phyloP scores from a whole-genome alignment of 768 basidiomycete species.

The Serendipita indica region DNA sequence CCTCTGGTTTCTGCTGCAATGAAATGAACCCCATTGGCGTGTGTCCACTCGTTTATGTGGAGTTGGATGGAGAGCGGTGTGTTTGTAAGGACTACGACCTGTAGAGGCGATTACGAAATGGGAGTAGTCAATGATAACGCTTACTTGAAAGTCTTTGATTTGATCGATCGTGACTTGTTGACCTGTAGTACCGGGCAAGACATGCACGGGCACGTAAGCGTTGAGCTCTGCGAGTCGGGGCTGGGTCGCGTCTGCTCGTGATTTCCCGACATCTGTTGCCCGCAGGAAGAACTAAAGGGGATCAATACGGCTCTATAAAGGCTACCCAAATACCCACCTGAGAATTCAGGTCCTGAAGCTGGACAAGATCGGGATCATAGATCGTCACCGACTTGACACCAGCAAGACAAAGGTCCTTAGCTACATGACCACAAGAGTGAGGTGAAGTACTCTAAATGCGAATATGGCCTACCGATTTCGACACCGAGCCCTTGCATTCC shows the following conservation, averaged over 20 bases:
- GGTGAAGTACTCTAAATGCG: constrained; percentile 12
- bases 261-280: constrained; percentile 69
- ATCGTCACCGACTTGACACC: constrained; percentile 96
- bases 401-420: constrained; percentile 88
- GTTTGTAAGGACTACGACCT: constrained; percentile 86
- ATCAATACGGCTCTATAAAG: neutral
- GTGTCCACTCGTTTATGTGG: constrained; percentile 93
- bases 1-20: constrained; percentile 84
- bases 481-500: constrained; percentile 86
- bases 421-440: constrained; percentile 26
- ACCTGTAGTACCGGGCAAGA: constrained; percentile 64
- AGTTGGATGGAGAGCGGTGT: constrained; percentile 66
- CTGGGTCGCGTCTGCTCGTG: constrained; percentile 70
- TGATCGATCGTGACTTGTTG: constrained; percentile 66
- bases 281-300: constrained; percentile 78
- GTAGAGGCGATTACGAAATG: constrained; percentile 8
- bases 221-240: constrained; percentile 91
- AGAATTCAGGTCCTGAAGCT: constrained; percentile 79
- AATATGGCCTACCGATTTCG: constrained; percentile 60
- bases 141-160: constrained; percentile 77
- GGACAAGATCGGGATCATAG: constrained; percentile 81
- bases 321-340: constrained; percentile 41
- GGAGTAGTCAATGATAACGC: constrained; percentile 16
- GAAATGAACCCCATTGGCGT: constrained; percentile 77
- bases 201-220: constrained; percentile 84